phyloP scores from a whole-genome alignment of 1,284 basidiomycete genomes.

The Inonotus hispidus region DNA sequence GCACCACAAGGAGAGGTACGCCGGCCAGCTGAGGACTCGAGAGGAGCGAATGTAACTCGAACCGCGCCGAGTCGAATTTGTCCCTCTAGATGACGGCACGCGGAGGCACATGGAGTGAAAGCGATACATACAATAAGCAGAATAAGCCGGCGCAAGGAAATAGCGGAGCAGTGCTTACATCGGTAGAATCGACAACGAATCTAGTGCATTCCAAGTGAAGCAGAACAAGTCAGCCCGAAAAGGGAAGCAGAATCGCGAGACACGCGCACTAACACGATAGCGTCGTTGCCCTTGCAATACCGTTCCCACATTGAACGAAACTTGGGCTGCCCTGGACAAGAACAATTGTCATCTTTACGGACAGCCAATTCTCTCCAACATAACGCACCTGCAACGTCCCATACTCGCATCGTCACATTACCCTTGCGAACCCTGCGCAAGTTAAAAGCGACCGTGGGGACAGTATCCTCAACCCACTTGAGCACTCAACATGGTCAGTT shows the following conservation, averaged over 20 bases:
- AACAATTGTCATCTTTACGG: constrained; percentile 2
- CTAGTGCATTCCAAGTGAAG: constrained; percentile 36
- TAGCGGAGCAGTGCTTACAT: constrained; percentile 45
- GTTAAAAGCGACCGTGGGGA: constrained; percentile 92
- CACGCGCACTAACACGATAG: constrained; percentile 71
- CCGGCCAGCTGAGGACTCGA: constrained; percentile 66
- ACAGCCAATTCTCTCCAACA: neutral
- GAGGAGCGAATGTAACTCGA: constrained; percentile 87
- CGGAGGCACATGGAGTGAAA: neutral
- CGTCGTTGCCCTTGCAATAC: constrained; percentile 92
- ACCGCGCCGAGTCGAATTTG: constrained; percentile 81
- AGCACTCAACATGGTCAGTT: neutral
- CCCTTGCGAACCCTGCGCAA: constrained; percentile 81
- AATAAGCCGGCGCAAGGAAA: constrained; percentile 2
- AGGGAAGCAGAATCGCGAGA: constrained; percentile 12
- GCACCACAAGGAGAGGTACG: constrained; percentile 84
- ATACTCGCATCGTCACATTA: constrained; percentile 88
- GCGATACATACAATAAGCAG: neutral
- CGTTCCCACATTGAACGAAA: constrained; percentile 94
- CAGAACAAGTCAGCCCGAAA: constrained; percentile 5
- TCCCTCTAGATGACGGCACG: constrained; percentile 46
- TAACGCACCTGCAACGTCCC: constrained; percentile 81
- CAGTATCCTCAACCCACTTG: constrained; percentile 89
- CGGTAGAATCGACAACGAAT: constrained; percentile 88
- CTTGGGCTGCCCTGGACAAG: constrained; percentile 74